Evolutionary conservation across 2,329 filamentous ascomycete genomes (phyloP), one percentile per base, ranked within the genome.

Genomic region (Fusarium humuli): DNA sequence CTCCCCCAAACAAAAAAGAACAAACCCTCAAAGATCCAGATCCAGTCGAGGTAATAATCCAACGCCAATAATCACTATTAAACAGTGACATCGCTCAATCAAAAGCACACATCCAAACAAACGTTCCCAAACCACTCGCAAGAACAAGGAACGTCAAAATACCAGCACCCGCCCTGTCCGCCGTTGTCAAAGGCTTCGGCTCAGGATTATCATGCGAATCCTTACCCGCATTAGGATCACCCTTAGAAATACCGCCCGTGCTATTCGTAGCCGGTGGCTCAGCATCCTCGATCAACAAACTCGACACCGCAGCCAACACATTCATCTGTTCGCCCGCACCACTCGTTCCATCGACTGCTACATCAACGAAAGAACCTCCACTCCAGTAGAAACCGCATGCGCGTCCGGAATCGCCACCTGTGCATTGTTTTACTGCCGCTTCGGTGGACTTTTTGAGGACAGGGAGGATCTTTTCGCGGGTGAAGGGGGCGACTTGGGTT

Each of bases 311-410:
- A 9, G 84, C 84, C 8, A 90, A 77, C 1, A 86, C 87, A 40
- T 84, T 86, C 82, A 90, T 88, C 73, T 86, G 82, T 74, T 90
- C 86, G 12, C 88, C 87, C 11, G 88, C 85, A 18, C 87, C 86
- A 25, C 81, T 82, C 7, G 87, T 88, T 57, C 86, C 84, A 67
- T 89, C 87, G 44, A 78, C 71, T 13, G 84, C 82, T 34, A 81
- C 84, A 30, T 83, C 82, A 2, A 83, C 76, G 65, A 81, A 87
- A 2, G 69, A 73, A 0, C 83, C 81, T 0, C 78, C 72, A 42
- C 82, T 84, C 91, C 91, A 93, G 72, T 85, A 85, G 69, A 91
- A 87, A 13, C 90, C 88, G 74, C 91, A 93, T 29, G 83, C 83
- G n/a, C 86, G 84, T 12, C 87, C 84, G 11, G 85, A 83, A 2